Conservation (phyloP, 495 filamentous ascomycete species). For the Tuber indicum region DNA sequence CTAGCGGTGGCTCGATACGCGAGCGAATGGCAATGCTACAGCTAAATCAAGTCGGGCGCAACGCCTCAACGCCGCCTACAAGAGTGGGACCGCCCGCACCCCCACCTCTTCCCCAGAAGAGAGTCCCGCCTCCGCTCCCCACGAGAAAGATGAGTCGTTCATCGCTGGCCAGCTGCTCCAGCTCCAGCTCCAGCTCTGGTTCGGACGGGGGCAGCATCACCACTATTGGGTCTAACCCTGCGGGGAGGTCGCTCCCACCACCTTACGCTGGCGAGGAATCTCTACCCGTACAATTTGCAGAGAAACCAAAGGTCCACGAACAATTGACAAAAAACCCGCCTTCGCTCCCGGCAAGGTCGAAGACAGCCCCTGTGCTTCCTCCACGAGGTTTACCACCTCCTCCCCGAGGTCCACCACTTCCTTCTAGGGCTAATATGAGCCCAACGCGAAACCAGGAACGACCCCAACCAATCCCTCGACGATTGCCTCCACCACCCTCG, state of each 20-base stretch:
- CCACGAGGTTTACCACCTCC: neutral
- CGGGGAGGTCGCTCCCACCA: constrained; percentile 19
- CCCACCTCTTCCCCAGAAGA: constrained; percentile 5
- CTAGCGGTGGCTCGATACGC: neutral
- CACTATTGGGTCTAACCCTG: constrained; percentile 19
- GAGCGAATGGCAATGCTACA: constrained; percentile 29
- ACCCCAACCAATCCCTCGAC: neutral
- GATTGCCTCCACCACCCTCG: constrained; percentile 24
- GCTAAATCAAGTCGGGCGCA: constrained; percentile 22
- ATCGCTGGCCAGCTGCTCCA: constrained; percentile 16
- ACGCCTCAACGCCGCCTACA: neutral
- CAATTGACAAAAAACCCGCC: constrained; percentile 4
- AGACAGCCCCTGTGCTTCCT: neutral
- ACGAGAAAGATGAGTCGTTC: constrained; percentile 23
- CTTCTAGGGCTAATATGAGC: neutral
- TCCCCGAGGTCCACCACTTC: neutral
- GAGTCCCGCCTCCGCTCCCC: constrained; percentile 22
- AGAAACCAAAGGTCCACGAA: constrained; percentile 8
- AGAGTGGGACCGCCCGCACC: neutral
- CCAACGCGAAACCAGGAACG: neutral
- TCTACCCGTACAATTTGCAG: constrained; percentile 19
- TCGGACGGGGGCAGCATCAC: constrained; percentile 21
- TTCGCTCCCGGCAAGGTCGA: constrained; percentile 23
- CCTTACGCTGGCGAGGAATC: constrained; percentile 26
- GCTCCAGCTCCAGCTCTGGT: constrained; percentile 21